Percentiles rank a stretch among this genome's conserved stretches.
Conservation (phyloP, 306 rosid genomes). For the Cucurbita ficifolia region DNA sequence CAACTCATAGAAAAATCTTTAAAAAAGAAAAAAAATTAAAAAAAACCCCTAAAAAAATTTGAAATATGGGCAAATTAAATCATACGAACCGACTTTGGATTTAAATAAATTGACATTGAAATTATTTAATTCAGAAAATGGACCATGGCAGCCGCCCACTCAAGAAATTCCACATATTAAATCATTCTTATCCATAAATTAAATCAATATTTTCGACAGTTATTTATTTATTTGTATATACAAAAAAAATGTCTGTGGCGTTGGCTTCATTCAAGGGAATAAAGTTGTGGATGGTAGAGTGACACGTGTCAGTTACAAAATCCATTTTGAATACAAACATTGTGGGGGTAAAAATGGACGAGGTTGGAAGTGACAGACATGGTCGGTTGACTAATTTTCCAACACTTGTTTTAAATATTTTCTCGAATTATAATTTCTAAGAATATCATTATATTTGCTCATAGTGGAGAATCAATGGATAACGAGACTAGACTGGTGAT, state of each 20-base stretch:
- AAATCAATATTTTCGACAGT: background rate
- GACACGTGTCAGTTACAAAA: background rate
- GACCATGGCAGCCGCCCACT: conserved; percentile 1
- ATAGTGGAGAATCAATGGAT: too few species aligned
- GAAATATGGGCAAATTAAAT: background rate
- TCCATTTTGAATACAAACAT: background rate
- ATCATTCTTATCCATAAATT: background rate
- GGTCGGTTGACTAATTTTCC: background rate
- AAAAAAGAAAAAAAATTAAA: background rate
- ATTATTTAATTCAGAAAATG: background rate
- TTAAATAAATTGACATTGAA: background rate
- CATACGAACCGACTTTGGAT: background rate
- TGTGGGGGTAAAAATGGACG: background rate
- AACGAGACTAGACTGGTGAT: too few species aligned
- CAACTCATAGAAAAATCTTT: background rate
- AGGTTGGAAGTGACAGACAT: background rate
- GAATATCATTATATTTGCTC: too few species aligned
- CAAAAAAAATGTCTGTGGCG: background rate
- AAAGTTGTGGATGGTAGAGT: background rate
- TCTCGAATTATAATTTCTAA: too few species aligned
- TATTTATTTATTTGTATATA: background rate
- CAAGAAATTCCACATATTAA: background rate
- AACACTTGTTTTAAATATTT: too few species aligned
- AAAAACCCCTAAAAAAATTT: background rate
- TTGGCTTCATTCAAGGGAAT: background rate